Conservation (phyloP, 2,329 filamentous ascomycete genomes). For the Ilyonectria sp. region DNA sequence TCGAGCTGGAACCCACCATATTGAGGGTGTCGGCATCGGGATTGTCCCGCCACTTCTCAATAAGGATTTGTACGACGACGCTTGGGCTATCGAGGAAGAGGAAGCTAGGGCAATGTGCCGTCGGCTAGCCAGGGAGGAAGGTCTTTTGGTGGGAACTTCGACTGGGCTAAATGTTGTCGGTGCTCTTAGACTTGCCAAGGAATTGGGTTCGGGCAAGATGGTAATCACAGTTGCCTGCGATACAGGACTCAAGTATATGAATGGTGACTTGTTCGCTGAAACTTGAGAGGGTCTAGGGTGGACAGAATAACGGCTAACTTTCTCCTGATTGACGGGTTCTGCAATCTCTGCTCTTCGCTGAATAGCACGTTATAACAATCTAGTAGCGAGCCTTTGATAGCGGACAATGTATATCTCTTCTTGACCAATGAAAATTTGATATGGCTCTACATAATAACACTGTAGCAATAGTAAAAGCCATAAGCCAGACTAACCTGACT, state of each 20-base stretch:
- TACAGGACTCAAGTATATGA: conserved; percentile 21
- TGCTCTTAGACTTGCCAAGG: conserved; percentile 3
- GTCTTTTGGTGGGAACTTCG: conserved; percentile 7
- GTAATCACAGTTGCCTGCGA: conserved; percentile 19
- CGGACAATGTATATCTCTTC: too few species aligned
- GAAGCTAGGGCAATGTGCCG: conserved; percentile 3
- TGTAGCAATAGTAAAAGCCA: too few species aligned
- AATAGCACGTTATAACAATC: too few species aligned
- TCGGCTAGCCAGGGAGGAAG: conserved; percentile 7
- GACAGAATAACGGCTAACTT: background rate
- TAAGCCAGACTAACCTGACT: too few species aligned
- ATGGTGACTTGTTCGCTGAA: background rate
- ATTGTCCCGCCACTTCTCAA: background rate
- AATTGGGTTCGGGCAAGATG: conserved; percentile 16
- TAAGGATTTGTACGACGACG: background rate
- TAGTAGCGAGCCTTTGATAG: too few species aligned
- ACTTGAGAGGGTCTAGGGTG: background rate
- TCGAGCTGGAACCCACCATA: background rate
- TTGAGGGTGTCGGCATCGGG: conserved; percentile 3
- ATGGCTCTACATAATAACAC: too few species aligned
- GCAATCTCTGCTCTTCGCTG: too few species aligned
- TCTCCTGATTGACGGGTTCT: too few species aligned
- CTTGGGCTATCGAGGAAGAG: background rate
- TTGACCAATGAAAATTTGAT: too few species aligned
- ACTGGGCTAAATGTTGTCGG: conserved; percentile 8